Evolutionary conservation across 1,139 yeast genomes (phyloP).

Genomic region (Pichia sp.): DNA sequence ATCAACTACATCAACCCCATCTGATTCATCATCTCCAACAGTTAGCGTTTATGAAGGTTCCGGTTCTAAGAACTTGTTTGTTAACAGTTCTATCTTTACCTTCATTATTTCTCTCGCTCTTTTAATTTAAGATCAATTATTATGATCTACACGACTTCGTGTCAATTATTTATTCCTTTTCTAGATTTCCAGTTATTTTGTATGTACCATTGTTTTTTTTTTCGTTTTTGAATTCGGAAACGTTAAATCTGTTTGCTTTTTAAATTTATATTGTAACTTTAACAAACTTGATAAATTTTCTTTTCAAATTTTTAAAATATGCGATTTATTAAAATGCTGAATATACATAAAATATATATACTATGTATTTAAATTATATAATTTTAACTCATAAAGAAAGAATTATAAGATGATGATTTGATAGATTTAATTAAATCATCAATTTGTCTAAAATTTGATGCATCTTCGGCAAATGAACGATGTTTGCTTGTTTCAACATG

Average conservation of each 20-base stretch:
- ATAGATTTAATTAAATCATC: slow-evolving; percentile 49
- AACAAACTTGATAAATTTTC: too few relatives aligned
- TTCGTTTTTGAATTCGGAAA: too few relatives aligned
- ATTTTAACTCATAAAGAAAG: background rate
- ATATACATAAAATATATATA: background rate
- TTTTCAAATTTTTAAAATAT: too few relatives aligned
- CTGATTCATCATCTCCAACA: background rate
- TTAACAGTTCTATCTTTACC: background rate
- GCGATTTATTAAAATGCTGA: too few relatives aligned
- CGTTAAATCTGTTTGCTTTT: too few relatives aligned
- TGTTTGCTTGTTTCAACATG: slow-evolving; percentile 73
- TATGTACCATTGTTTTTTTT: too few relatives aligned
- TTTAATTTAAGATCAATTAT: background rate
- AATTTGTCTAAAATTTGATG: slow-evolving; percentile 66
- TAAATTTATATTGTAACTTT: too few relatives aligned
- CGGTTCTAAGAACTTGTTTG: background rate
- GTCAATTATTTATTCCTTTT: too few relatives aligned
- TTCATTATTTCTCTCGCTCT: background rate
- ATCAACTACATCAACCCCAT: background rate
- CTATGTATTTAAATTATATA: background rate
- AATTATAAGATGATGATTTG: background rate
- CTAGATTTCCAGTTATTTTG: too few relatives aligned
- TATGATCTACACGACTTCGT: too few relatives aligned
- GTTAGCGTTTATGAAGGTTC: background rate
- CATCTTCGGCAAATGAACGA: slow-evolving; percentile 70